Conservation (phyloP, 2,329 filamentous ascomycete genomes). For the Penicillium vulpinum region DNA sequence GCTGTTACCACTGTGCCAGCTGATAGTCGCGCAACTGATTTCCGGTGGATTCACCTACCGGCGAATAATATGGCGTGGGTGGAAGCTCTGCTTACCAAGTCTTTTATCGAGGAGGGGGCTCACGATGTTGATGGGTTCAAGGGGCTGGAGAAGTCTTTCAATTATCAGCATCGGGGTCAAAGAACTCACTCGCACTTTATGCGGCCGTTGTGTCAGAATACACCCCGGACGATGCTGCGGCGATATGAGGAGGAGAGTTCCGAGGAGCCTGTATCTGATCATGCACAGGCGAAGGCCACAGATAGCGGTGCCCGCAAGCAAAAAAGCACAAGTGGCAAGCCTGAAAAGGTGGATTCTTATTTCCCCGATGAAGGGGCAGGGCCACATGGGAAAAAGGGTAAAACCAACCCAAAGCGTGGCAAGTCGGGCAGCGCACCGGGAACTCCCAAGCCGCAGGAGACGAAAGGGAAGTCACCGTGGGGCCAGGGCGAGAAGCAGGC, state of each 20-base stretch:
- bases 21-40: constrained; percentile 50
- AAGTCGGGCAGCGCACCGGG: constrained; percentile 25
- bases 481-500: constrained; percentile 31
- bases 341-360: constrained; percentile 27
- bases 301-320: constrained; percentile 25
- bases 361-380: constrained; percentile 28
- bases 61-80: constrained; percentile 61
- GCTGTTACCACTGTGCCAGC: constrained; percentile 49
- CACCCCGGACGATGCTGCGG: constrained; percentile 34
- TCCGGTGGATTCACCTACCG: constrained; percentile 56
- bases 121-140: constrained; percentile 66
- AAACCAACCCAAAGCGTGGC: constrained; percentile 28
- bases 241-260: constrained; percentile 22
- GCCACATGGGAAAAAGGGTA: constrained; percentile 31
- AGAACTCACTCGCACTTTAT: constrained; percentile 63
- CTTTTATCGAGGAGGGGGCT: constrained; percentile 63
- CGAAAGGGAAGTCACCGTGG: constrained; percentile 36
- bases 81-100: constrained; percentile 63
- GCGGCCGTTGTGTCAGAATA: constrained; percentile 59
- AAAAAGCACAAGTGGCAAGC: constrained; percentile 27
- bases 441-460: constrained; percentile 24
- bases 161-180: constrained; percentile 61
- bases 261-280: constrained; percentile 18
- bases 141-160: constrained; percentile 61
- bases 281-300: constrained; percentile 11